Percentiles rank a stretch among this genome's conserved stretches.
phyloP scores from a whole-genome alignment of 805 yeast species.

The Teunomyces panamensis region DNA sequence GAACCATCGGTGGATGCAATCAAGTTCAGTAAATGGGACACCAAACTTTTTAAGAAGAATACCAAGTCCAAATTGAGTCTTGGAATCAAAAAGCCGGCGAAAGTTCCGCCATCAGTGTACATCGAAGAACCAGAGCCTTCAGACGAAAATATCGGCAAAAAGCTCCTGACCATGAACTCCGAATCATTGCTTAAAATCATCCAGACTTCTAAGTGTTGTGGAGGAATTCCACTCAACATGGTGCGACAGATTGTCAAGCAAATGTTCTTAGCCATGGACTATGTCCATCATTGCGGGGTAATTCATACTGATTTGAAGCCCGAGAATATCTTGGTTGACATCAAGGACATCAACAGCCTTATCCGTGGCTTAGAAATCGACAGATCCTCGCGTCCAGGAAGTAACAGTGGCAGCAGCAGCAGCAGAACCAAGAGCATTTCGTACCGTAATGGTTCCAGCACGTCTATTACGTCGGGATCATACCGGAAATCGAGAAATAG shows the following conservation, averaged over 20 bases:
- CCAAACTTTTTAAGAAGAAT: slow-evolving; percentile 14
- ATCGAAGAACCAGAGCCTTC: background rate
- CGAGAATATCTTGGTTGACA: slow-evolving; percentile 45
- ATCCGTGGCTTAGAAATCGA: slow-evolving; percentile 41
- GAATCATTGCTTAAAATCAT: slow-evolving; percentile 29
- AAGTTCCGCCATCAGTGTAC: background rate
- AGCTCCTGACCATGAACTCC: slow-evolving; percentile 13
- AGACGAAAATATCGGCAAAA: slow-evolving; percentile 5
- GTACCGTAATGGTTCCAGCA: slow-evolving; percentile 10
- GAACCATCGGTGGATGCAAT: background rate
- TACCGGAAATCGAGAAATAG: slow-evolving; percentile 13
- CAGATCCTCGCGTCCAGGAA: slow-evolving; percentile 8
- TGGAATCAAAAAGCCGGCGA: slow-evolving; percentile 11
- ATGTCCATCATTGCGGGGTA: slow-evolving; percentile 61
- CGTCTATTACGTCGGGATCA: slow-evolving; percentile 3
- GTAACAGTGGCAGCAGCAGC: background rate
- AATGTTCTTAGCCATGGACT: slow-evolving; percentile 52
- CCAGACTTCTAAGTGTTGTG: slow-evolving; percentile 38
- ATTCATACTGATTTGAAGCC: slow-evolving; percentile 50
- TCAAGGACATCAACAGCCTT: slow-evolving; percentile 52
- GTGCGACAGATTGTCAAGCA: slow-evolving; percentile 59
- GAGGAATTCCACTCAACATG: slow-evolving; percentile 52
- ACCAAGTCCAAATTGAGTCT: slow-evolving; percentile 22
- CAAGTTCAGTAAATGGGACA: slow-evolving; percentile 19
- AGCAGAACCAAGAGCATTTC: slow-evolving; percentile 4